These are phyloP conservation scores for Phytophthora idaei DNA, from an alignment of 352 stramenopile species.

Conservation along the genomic window DNA sequence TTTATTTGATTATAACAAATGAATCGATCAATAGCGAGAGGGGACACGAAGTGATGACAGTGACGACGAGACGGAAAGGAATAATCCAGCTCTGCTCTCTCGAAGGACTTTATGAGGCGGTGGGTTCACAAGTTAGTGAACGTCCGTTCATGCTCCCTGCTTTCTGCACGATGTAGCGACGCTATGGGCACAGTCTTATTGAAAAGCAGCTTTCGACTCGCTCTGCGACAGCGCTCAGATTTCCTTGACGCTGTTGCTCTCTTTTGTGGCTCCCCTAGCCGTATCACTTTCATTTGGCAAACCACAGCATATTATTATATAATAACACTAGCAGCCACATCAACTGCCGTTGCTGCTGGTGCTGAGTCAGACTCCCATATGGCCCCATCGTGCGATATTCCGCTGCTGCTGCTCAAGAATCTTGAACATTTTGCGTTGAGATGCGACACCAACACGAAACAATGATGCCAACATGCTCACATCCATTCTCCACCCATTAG, in stretches of 20 bases:
- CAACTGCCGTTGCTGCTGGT: background rate
- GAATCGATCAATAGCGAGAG: background rate
- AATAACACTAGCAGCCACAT: background rate
- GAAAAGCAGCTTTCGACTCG: constrained; percentile 2
- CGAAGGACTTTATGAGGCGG: background rate
- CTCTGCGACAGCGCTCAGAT: background rate
- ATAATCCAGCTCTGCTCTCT: constrained; percentile 5
- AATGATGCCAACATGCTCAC: background rate
- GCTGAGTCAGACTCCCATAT: constrained; percentile 30
- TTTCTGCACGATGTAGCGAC: constrained; percentile 17
- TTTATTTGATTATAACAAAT: too few relatives aligned
- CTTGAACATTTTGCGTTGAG: background rate
- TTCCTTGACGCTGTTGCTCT: constrained; percentile 3
- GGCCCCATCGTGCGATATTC: constrained; percentile 17
- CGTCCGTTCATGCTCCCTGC: constrained; percentile 5
- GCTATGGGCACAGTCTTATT: constrained; percentile 24
- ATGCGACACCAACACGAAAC: background rate
- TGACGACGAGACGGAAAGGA: background rate
- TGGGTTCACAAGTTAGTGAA: background rate
- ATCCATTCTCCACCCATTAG: constrained; percentile 18
- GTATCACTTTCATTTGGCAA: background rate
- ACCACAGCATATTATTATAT: background rate
- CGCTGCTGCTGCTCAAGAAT: constrained; percentile 9
- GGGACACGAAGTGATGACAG: constrained; percentile 13
- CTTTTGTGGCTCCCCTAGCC: constrained; percentile 13